A percentile compares a stretch with the other conserved stretches of the same genome.
Evolutionary conservation across 2,329 filamentous ascomycete species (phyloP).

Genomic region (Plenodomus biglobosus): DNA sequence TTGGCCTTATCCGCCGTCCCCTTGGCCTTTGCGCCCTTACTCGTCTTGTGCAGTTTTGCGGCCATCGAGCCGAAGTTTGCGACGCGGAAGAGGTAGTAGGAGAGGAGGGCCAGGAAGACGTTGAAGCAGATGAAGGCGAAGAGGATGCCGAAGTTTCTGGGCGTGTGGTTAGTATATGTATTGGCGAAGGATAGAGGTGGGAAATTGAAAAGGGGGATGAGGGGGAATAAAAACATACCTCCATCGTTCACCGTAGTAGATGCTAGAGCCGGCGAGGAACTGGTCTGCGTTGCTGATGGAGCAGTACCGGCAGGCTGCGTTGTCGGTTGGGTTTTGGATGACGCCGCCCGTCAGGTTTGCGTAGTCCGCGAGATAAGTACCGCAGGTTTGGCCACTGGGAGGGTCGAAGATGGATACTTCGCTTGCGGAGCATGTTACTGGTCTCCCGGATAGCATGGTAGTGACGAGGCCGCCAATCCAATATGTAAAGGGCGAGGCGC

Average conservation of each 20-base stretch:
- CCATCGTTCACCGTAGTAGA: constrained; percentile 58
- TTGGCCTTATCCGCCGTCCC: constrained; percentile 13
- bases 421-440: constrained; percentile 51
- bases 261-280: constrained; percentile 48
- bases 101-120: constrained; percentile 57
- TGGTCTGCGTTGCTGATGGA: constrained; percentile 49
- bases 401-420: constrained; percentile 50
- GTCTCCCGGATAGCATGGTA: constrained; percentile 48
- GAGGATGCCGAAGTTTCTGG: constrained; percentile 65
- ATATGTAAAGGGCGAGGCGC: constrained; percentile 67
- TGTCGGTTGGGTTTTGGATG: constrained; percentile 50
- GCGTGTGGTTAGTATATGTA: neutral
- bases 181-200: neutral
- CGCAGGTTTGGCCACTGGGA: constrained; percentile 47
- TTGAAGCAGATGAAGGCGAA: constrained; percentile 70
- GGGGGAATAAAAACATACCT: constrained; percentile 37
- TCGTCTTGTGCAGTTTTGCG: constrained; percentile 17
- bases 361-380: constrained; percentile 50
- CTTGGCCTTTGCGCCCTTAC: constrained; percentile 21
- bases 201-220: neutral
- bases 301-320: constrained; percentile 55
- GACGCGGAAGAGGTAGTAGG: constrained; percentile 57
- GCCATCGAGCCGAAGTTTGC: constrained; percentile 23
- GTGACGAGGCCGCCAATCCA: constrained; percentile 50
- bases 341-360: constrained; percentile 43